Conservation (phyloP, 768 basidiomycete species). For the Trametes meyenii region DNA sequence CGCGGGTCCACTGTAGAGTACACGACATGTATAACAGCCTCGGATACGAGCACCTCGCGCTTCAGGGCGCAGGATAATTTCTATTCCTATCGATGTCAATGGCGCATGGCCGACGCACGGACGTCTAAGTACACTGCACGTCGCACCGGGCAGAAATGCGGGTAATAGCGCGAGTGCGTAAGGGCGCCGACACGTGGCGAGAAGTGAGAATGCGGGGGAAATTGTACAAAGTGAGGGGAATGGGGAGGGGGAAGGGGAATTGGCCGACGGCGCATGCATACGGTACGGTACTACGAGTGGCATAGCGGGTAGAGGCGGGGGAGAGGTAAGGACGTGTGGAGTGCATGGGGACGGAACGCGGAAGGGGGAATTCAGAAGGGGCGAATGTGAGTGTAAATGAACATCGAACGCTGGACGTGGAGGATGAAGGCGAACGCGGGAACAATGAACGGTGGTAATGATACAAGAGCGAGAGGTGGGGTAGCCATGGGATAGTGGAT, state of each 20-base stretch:
- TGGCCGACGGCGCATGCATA: neutral
- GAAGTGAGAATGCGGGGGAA: neutral
- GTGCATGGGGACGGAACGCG: neutral
- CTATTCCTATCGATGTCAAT: conserved; percentile 11
- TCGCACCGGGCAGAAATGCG: neutral
- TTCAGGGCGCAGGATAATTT: conserved; percentile 23
- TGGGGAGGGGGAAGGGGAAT: neutral
- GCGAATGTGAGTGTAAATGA: neutral
- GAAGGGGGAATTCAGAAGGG: neutral
- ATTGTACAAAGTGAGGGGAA: neutral
- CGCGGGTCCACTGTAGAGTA: conserved; percentile 23
- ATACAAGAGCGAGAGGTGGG: conserved; percentile 12
- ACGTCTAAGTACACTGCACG: neutral
- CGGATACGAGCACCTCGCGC: conserved; percentile 25
- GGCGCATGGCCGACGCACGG: neutral
- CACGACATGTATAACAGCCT: conserved; percentile 28
- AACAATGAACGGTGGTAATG: conserved; percentile 19
- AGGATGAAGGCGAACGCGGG: neutral
- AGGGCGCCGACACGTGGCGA: neutral
- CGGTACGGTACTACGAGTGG: conserved; percentile 3
- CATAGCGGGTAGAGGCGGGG: conserved; percentile 2
- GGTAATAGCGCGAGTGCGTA: neutral
- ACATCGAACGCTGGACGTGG: neutral
- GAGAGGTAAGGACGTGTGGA: neutral
- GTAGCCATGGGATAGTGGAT: neutral